Percentiles rank a stretch among this genome's conserved stretches.
Evolutionary conservation across 805 yeast species (phyloP).

Genomic region (Scheffersomyces lignosus): DNA sequence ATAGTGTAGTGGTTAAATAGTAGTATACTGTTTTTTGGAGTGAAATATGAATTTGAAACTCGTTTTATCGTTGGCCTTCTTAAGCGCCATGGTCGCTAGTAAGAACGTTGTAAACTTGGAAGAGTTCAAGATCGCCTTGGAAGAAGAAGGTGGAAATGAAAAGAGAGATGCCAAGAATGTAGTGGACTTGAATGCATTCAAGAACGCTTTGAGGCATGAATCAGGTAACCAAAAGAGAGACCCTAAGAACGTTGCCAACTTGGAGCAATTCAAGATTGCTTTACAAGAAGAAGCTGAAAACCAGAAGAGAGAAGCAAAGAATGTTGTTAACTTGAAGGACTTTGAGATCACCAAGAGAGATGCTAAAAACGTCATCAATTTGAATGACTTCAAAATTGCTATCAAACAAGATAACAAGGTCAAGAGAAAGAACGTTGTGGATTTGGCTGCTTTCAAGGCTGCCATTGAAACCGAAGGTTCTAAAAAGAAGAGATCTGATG

Average conservation of each 20-base stretch:
- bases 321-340: slow-evolving; percentile 6
- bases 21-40: no score
- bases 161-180: slow-evolving; percentile 14
- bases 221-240: background rate
- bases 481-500: slow-evolving; percentile 2
- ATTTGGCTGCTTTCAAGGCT: background rate
- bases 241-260: slow-evolving; percentile 1
- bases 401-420: background rate
- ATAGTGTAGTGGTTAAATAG: no score
- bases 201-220: background rate
- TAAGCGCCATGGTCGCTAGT: slow-evolving; percentile 5
- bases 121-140: background rate
- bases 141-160: background rate
- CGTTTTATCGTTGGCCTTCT: slow-evolving; percentile 3
- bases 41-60: slow-evolving; percentile 8
- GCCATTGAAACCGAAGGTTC: background rate
- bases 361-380: slow-evolving; percentile 11
- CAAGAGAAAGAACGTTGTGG: background rate
- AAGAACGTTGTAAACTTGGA: slow-evolving; percentile 11
- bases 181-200: slow-evolving; percentile 5
- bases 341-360: slow-evolving; percentile 8
- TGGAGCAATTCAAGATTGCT: slow-evolving; percentile 1
- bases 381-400: slow-evolving; percentile 5
- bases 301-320: slow-evolving; percentile 13
- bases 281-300: background rate